phyloP scores from a whole-genome alignment of 176 grass and related monocot genomes.

The Hordeum vulgare region MorexV3_pseudomolecules_assembly NC_058522.1:1775273-1775772 shows the following conservation, averaged over 20 bases:
- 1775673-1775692: too few species aligned
- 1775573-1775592: slow-evolving; percentile 11
- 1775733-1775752: too few species aligned
- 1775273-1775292: background rate
- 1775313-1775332: background rate
- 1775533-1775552: background rate
- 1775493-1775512: background rate
- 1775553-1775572: slow-evolving; percentile 4
- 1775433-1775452: slow-evolving; percentile 41
- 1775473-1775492: background rate
- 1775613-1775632: background rate
- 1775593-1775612: background rate
- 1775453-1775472: slow-evolving; percentile 21
- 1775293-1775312: background rate
- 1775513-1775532: background rate
- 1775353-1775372: slow-evolving; percentile 57
- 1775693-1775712: too few species aligned
- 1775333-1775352: slow-evolving; percentile 75
- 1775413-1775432: slow-evolving; percentile 28
- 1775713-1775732: too few species aligned
- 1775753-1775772: too few species aligned
- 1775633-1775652: background rate
- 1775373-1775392: slow-evolving; percentile 61
- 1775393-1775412: slow-evolving; percentile 25
- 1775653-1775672: background rate